Evolutionary conservation across 306 rosid genomes (phyloP), one percentile per base, ranked within the genome.

Genomic region (Pyrus betulifolia): DNA sequence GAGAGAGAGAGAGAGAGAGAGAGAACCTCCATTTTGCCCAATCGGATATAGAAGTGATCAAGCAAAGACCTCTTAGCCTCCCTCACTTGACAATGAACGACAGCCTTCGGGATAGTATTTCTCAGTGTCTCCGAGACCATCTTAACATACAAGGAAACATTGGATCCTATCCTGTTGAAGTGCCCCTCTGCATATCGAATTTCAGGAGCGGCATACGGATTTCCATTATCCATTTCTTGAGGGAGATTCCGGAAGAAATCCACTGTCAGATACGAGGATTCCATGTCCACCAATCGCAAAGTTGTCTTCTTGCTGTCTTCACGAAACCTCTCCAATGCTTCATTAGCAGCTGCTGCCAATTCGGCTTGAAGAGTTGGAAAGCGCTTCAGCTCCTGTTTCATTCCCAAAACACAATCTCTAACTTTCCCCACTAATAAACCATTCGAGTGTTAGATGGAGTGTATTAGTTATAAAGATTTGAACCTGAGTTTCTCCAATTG

Each of bases 11-110:
- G 15, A 57, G 27, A 11, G 31, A 44, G 40, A 59, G 46, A 69
- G 27, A n/a, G 57, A 5, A 87, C 88, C 90, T 82, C 83, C 51
- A 52, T 87, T 80, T 45, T 80, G 72, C 88, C 83, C 72, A 87
- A 66, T 80, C 82, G 85, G 3, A 77, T 69, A n/a, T 82, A 87
- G 71, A 87, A 87, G 79, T 77, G 78, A 80, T 84, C 73, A 1
- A 87, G 79, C 71, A 87, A 70, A 71, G 88, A 87, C 67, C 83
- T 81, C 70, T 87, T 82, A 55, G 90, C 90, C 75, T 84, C 90
- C 82, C 77, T 79, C 59, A 87, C 90, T 84, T 87, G 90, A 72
- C 88, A 87, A 38, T 87, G 88, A 76, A 84, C 90, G 58, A 82
- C 85, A 82, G 88, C 81, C 81, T 87, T 87, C 2, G 90, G 90